These are phyloP conservation scores for Plenodomus tracheiphilus DNA, from an alignment of 2,329 filamentous ascomycete species.

Conservation along the genomic window DNA sequence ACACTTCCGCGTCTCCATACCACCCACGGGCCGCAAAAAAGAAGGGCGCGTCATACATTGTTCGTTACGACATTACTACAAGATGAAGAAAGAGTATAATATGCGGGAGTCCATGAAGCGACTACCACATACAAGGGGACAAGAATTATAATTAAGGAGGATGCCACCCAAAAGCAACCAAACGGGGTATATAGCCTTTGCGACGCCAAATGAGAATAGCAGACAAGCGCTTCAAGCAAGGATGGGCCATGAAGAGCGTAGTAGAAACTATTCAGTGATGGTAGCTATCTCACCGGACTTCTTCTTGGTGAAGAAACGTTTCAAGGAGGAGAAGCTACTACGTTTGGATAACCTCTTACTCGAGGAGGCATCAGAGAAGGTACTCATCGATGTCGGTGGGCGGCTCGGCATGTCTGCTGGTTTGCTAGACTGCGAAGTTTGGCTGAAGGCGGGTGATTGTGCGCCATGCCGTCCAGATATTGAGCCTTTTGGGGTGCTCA, in stretches of 20 bases:
- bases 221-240: constrained; percentile 25
- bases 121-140: background rate
- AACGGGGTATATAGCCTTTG: constrained; percentile 39
- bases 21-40: constrained; percentile 1
- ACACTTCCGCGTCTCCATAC: constrained; percentile 1
- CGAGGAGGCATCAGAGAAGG: constrained; percentile 18
- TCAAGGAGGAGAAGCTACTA: constrained; percentile 40
- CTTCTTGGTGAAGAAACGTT: constrained; percentile 43
- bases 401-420: constrained; percentile 23
- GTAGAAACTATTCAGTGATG: constrained; percentile 35
- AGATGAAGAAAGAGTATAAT: constrained; percentile 12
- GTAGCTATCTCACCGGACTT: constrained; percentile 36
- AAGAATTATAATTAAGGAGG: background rate
- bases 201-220: constrained; percentile 26
- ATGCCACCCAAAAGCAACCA: background rate
- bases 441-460: constrained; percentile 26
- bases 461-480: constrained; percentile 31
- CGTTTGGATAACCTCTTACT: constrained; percentile 35
- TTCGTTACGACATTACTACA: constrained; percentile 24
- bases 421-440: constrained; percentile 14
- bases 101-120: constrained; percentile 7
- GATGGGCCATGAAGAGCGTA: constrained; percentile 9
- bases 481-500: constrained; percentile 39
- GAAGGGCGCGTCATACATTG: constrained; percentile 13
- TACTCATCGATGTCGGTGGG: constrained; percentile 35